A percentile compares a stretch with the other conserved stretches of the same genome.
phyloP scores from a whole-genome alignment of 1,284 basidiomycete species.

The Cutaneotrichosporon sp. region DNA sequence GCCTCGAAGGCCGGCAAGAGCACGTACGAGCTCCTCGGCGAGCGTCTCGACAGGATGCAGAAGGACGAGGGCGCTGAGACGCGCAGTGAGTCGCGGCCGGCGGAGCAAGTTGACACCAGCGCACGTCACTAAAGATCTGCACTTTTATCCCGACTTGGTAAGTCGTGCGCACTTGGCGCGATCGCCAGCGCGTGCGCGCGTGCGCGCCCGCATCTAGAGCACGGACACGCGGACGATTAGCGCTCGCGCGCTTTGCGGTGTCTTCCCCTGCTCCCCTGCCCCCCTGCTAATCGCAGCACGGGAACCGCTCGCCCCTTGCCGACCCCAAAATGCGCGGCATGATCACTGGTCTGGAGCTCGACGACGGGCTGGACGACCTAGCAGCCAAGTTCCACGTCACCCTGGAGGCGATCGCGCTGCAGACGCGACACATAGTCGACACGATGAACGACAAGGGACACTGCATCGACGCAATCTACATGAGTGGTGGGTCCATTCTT shows the following conservation, averaged over 20 bases:
- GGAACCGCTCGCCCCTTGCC: slow-evolving; percentile 92
- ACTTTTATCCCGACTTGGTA: slow-evolving; percentile 84
- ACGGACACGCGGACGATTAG: no score
- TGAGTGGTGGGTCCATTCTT: slow-evolving; percentile 53
- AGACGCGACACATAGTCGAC: slow-evolving; percentile 91
- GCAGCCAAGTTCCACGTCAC: slow-evolving; percentile 87
- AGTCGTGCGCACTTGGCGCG: neutral
- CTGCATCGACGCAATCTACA: slow-evolving; percentile 76
- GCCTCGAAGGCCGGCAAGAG: slow-evolving; percentile 50
- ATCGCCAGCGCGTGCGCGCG: no score
- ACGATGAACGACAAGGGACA: slow-evolving; percentile 85
- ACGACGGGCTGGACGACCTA: slow-evolving; percentile 71
- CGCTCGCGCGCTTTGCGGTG: no score
- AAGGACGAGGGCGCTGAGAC: slow-evolving; percentile 57
- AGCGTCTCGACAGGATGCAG: slow-evolving; percentile 65
- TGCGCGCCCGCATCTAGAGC: no score
- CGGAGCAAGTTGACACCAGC: slow-evolving; percentile 44
- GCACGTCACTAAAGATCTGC: slow-evolving; percentile 81
- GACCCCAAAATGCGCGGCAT: slow-evolving; percentile 90
- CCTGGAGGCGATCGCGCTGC: slow-evolving; percentile 88
- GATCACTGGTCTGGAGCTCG: slow-evolving; percentile 78
- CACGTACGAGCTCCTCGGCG: slow-evolving; percentile 60
- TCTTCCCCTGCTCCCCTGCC: no score
- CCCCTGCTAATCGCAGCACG: slow-evolving; percentile 47
- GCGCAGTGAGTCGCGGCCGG: slow-evolving; percentile 49